Evolutionary conservation across 352 stramenopile genomes (phyloP).

Genomic region (Aphanomyces euteiches): DNA sequence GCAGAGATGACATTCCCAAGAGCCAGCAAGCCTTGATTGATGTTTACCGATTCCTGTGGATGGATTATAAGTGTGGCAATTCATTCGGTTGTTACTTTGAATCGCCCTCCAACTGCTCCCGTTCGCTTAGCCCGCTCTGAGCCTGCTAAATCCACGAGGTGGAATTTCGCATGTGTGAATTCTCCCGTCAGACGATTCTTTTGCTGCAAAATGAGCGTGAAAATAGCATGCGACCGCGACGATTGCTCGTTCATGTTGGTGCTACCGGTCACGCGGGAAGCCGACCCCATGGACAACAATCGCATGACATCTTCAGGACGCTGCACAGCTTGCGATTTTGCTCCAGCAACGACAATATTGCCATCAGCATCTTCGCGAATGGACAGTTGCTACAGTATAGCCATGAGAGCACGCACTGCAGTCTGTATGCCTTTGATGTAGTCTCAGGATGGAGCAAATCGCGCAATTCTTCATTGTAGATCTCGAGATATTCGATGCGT

Average conservation of each 20-base stretch:
- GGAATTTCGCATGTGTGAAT: constrained; percentile 85
- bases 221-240: constrained; percentile 88
- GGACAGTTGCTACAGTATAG: constrained; percentile 45
- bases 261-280: constrained; percentile 75
- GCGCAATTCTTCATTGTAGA: constrained; percentile 98
- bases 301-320: constrained; percentile 77
- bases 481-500: constrained; percentile 95
- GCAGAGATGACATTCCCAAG: constrained; percentile 95
- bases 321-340: constrained; percentile 74
- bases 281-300: constrained; percentile 71
- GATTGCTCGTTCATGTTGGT: constrained; percentile 90
- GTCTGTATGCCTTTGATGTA: constrained; percentile 40
- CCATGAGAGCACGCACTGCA: no score
- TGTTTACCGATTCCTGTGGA: constrained; percentile 89
- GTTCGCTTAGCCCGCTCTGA: constrained; percentile 93
- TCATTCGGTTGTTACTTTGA: constrained; percentile 45
- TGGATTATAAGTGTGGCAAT: neutral
- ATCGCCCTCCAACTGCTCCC: constrained; percentile 74
- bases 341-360: constrained; percentile 75
- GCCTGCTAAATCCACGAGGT: constrained; percentile 94
- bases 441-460: constrained; percentile 90
- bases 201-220: constrained; percentile 84
- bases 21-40: constrained; percentile 93
- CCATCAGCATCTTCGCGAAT: constrained; percentile 78
- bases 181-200: constrained; percentile 41